These are phyloP conservation scores for Tetrahymena malaccensis DNA, from an alignment of 73 alveolate species.

Conservation along the genomic window DNA sequence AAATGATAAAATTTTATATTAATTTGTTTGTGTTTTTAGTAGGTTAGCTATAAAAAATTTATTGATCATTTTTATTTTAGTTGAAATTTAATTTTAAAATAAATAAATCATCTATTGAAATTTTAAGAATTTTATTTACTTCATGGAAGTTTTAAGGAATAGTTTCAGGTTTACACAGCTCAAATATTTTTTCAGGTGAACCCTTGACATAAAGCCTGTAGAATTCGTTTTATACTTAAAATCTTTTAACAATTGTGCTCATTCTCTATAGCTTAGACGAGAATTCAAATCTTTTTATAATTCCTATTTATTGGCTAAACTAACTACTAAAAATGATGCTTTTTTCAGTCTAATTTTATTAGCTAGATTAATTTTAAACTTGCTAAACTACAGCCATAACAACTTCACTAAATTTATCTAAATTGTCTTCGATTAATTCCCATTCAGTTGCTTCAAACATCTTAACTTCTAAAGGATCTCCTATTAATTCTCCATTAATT, in stretches of 20 bases:
- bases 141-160: conserved; percentile 74
- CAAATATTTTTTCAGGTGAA: conserved; percentile 87
- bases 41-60: no score
- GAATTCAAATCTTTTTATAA: conserved; percentile 85
- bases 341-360: neutral
- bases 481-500: conserved; percentile 63
- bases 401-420: neutral
- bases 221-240: neutral
- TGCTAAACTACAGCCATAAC: neutral
- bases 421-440: conserved; percentile 48
- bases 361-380: neutral
- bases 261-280: conserved; percentile 78
- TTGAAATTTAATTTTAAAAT: no score
- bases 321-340: neutral
- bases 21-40: no score
- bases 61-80: no score
- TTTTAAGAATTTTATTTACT: conserved; percentile 52
- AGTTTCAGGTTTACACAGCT: conserved; percentile 66
- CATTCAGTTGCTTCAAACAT: conserved; percentile 80
- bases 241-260: conserved; percentile 64
- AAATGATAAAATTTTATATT: no score
- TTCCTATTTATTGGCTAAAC: conserved; percentile 54
- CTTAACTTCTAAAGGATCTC: conserved; percentile 89
- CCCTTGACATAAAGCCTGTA: conserved; percentile 81
- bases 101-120: neutral